Evolutionary conservation across 257 asterid species (phyloP).

Genomic region (Eustoma russellianum): DNA sequence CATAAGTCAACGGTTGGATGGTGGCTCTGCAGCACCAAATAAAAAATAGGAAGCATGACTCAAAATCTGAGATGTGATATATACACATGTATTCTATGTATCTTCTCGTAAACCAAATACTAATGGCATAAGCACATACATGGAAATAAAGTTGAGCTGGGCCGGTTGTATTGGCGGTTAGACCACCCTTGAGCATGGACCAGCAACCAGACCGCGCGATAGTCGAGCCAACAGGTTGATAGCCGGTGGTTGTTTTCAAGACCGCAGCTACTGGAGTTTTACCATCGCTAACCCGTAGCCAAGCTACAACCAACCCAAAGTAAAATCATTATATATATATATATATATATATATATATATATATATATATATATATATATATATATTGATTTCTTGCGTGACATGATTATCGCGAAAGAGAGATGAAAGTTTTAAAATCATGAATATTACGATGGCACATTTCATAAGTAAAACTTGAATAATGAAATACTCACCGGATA

Average conservation of each 20-base stretch:
- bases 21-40: constrained; percentile 21
- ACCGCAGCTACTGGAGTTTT: constrained; percentile 30
- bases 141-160: constrained; percentile 30
- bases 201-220: constrained; percentile 38
- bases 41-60: no score
- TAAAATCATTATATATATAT: no score
- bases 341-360: no score
- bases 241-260: constrained; percentile 22
- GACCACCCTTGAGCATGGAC: constrained; percentile 62
- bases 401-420: no score
- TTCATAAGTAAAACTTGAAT: no score
- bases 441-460: no score
- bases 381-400: no score
- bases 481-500: not conserved
- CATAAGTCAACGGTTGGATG: constrained; percentile 31
- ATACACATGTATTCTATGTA: no score
- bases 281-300: constrained; percentile 60
- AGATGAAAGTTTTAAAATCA: no score
- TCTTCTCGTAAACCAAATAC: no score
- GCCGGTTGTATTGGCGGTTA: constrained; percentile 30
- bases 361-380: no score
- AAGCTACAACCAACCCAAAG: constrained; percentile 23
- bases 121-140: constrained; percentile 19
- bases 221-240: constrained; percentile 34
- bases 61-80: no score